Percentiles rank a stretch among this genome's conserved stretches.
Evolutionary conservation across 305 asterid genomes (phyloP).

Genomic region (Ruellia speciosa): DNA sequence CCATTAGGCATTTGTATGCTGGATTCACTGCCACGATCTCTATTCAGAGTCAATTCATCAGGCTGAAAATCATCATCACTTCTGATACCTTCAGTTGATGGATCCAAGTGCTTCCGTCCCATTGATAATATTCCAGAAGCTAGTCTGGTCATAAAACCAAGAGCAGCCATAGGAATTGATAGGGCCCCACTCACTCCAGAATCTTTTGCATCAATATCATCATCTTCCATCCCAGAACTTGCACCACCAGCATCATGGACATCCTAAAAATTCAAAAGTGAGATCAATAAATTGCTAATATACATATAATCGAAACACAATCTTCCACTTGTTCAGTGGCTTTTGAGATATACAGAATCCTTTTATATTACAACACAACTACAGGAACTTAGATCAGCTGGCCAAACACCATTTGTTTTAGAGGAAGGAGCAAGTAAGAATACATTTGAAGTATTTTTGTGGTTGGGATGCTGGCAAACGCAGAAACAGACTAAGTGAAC

Average conservation of each 20-base stretch:
- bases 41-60: slow-evolving; percentile 32
- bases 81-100: slow-evolving; percentile 35
- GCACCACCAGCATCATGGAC: slow-evolving; percentile 38
- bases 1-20: slow-evolving; percentile 39
- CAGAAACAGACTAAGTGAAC: not conserved
- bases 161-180: slow-evolving; percentile 80
- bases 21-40: slow-evolving; percentile 35
- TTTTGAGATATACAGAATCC: not conserved
- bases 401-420: not conserved
- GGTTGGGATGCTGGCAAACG: not conserved
- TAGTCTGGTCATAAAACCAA: slow-evolving; percentile 76
- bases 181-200: slow-evolving; percentile 71
- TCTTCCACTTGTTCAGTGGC: slow-evolving; percentile 9
- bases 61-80: slow-evolving; percentile 48
- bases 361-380: not conserved
- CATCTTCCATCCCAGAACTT: slow-evolving; percentile 43
- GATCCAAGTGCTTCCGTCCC: slow-evolving; percentile 47
- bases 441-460: not conserved
- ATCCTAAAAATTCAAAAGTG: slow-evolving; percentile 39
- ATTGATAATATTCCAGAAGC: slow-evolving; percentile 90
- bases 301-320: slow-evolving; percentile 11
- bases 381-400: not conserved
- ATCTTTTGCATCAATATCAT: slow-evolving; percentile 36
- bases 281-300: slow-evolving; percentile 6
- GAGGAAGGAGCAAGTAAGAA: not conserved